Evolutionary conservation across 495 filamentous ascomycete genomes (phyloP), one percentile per base, ranked within the genome.

Genomic region (Neurospora cerealis): DNA sequence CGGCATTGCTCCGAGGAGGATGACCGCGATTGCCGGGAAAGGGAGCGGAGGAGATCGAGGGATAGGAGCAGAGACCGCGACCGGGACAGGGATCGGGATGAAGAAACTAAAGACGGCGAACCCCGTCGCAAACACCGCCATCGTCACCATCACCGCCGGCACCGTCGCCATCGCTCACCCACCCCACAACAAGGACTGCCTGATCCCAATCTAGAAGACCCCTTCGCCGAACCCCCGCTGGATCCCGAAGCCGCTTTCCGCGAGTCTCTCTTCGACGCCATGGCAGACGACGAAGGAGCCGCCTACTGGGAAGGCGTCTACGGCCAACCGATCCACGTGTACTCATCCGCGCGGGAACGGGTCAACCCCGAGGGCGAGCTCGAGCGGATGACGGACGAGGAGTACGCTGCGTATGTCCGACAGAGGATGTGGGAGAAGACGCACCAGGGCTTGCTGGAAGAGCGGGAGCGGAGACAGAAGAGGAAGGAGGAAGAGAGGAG

Each of bases 201-300:
- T 39, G 40, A 76, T 11, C 39, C 70, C 62, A 75, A 83, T 37
- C 80, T 83, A 54, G 79, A 81, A 5, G 78, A 87, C 70, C 82
- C 84, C 19, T 86, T 87, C 80, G 85, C 88, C 41, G 82, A 86
- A 69, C 87, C 86, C 4, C 85, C 87, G 41, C 81, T 89, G 19
- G 87, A 90, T 75, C 86, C 92, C 6, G 87, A 90, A 24, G 83
- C 86, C 11, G 94, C 95, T 19, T 99, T 99, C 82, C 91, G 93
- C 36, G 93, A 97, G 83, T 96, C 93, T n/a, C 90, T 98, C 69
- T 97, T 98, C 85, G 96, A 99, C 81, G 96, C 96, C n/a, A 90
- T 99, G 81, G 96, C 94, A 46, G 96, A 99, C 82, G 96, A 99
- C 82, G 96, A 99, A 83, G 96, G 96, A 44, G 96, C 96, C 54